Conservation (phyloP, 2,329 filamentous ascomycete genomes). For the Fusarium sp. region DNA sequence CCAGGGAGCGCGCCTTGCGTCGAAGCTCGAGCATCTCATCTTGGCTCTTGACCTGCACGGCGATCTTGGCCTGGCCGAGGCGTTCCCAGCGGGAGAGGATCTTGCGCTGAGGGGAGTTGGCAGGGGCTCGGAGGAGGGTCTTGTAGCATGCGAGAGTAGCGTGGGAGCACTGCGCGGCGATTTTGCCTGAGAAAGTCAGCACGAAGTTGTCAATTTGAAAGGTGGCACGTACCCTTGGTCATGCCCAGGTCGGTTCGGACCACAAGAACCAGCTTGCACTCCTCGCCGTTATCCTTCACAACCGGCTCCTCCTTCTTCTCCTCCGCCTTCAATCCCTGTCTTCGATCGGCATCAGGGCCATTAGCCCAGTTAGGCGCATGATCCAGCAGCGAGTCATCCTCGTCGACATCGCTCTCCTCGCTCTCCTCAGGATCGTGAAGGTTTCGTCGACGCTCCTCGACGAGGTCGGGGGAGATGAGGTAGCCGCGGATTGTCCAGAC, state of each 20-base stretch:
- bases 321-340: constrained; percentile 62
- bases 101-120: constrained; percentile 65
- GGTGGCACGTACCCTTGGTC: constrained; percentile 81
- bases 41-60: constrained; percentile 87
- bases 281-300: constrained; percentile 66
- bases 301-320: constrained; percentile 56
- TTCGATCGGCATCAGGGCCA: constrained; percentile 67
- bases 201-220: not conserved
- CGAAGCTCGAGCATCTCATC: constrained; percentile 82
- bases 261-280: constrained; percentile 94
- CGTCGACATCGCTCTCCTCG: constrained; percentile 76
- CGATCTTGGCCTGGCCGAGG: constrained; percentile 91
- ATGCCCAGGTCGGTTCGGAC: constrained; percentile 96
- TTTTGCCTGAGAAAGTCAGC: constrained; percentile 76
- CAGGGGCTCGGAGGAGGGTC: constrained; percentile 71
- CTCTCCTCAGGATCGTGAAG: constrained; percentile 73
- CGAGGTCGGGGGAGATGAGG: constrained; percentile 67
- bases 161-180: constrained; percentile 93
- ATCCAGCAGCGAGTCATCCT: constrained; percentile 69
- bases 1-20: constrained; percentile 83
- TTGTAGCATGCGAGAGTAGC: constrained; percentile 99
- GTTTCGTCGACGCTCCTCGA: constrained; percentile 67
- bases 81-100: constrained; percentile 88
- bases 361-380: constrained; percentile 77
- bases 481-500: constrained; percentile 76